Conservation (phyloP, 1,284 basidiomycete species). For the Moesziomyces sp. region DNA sequence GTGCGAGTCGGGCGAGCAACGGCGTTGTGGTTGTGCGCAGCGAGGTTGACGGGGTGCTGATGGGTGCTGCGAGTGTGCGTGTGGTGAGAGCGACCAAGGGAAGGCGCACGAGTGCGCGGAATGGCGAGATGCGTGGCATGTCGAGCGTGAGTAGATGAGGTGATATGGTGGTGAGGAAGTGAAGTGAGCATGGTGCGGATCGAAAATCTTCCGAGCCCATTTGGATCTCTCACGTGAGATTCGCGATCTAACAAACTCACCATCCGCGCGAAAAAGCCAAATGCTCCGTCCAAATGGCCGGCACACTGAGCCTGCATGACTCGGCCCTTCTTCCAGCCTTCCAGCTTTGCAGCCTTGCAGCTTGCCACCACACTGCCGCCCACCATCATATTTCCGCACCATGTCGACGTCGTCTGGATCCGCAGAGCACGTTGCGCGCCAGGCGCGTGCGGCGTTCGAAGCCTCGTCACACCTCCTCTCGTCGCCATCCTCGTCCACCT, state of each 20-base stretch:
- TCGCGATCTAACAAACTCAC: too few species aligned
- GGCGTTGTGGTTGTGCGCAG: neutral
- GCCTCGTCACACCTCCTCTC: constrained; percentile 27
- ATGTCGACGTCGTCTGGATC: neutral
- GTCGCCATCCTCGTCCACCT: constrained; percentile 22
- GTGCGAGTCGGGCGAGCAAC: neutral
- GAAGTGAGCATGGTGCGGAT: neutral
- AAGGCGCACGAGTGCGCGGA: constrained; percentile 14
- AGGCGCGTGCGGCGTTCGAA: constrained; percentile 50
- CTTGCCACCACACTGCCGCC: too few species aligned
- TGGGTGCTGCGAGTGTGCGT: neutral
- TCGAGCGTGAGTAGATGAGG: neutral
- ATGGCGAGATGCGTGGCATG: constrained; percentile 35
- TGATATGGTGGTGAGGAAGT: neutral
- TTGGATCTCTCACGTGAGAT: constrained; percentile 16
- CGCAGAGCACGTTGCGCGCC: constrained; percentile 32
- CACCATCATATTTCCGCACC: neutral
- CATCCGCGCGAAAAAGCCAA: neutral
- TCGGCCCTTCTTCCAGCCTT: too few species aligned
- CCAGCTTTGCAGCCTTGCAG: too few species aligned
- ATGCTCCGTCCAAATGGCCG: constrained; percentile 9
- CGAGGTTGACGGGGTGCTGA: neutral
- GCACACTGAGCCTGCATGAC: neutral
- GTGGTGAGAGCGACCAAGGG: neutral
- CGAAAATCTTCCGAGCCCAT: neutral